These are phyloP conservation scores for Leptomonas pyrrhocoris DNA, from an alignment of 208 protist species.

Conservation along the genomic window DNA sequence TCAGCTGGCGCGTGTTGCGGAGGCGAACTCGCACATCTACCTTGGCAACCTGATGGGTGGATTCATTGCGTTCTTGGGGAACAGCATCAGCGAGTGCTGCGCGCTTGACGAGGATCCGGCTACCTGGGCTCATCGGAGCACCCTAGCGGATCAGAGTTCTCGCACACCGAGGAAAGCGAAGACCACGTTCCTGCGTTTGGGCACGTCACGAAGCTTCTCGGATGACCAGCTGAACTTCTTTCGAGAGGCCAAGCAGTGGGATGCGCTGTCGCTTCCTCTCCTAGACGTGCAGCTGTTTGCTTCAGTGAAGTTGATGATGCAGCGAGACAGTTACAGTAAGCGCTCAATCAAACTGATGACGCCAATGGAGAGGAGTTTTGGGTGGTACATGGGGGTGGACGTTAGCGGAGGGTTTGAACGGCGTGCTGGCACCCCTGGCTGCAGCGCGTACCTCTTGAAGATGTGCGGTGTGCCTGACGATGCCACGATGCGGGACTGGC, in stretches of 20 bases:
- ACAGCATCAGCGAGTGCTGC: background rate
- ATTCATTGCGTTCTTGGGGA: background rate
- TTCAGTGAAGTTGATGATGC: background rate
- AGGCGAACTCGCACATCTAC: background rate
- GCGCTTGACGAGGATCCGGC: background rate
- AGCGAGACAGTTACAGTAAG: background rate
- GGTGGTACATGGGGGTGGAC: slow-evolving; percentile 1
- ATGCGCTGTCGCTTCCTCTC: background rate
- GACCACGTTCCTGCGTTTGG: background rate
- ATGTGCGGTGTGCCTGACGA: background rate
- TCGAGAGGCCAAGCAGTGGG: background rate
- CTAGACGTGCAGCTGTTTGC: background rate
- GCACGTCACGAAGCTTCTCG: background rate
- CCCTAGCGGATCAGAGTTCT: background rate
- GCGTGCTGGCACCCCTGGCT: background rate
- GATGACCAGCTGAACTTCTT: background rate
- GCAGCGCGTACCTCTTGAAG: background rate
- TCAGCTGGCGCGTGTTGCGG: background rate
- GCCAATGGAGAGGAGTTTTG: background rate
- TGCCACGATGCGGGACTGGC: background rate
- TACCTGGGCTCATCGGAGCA: too few relatives aligned
- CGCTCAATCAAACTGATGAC: background rate
- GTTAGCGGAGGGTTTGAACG: background rate
- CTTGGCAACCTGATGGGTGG: background rate
- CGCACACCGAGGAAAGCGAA: background rate